Evolutionary conservation across 768 basidiomycete genomes (phyloP).

Genomic region (Tylopilus plumbeoviolaceoides): DNA sequence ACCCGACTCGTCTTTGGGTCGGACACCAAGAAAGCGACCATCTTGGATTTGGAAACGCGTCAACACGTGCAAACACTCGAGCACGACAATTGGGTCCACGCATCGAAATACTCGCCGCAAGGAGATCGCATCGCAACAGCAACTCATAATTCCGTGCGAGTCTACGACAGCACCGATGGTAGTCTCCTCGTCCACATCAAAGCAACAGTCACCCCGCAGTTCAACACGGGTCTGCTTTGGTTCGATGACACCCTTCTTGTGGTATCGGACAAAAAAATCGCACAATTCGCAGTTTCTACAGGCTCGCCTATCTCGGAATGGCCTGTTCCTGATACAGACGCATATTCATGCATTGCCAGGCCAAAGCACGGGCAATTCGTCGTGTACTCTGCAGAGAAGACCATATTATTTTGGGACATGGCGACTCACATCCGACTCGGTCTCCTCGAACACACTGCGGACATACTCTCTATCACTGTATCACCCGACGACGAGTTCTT

Average conservation of each 20-base stretch:
- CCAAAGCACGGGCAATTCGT: neutral
- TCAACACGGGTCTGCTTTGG: slow-evolving; percentile 1
- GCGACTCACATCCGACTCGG: neutral
- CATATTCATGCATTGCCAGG: neutral
- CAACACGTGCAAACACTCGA: neutral
- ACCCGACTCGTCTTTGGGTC: too few relatives aligned
- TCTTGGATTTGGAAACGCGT: neutral
- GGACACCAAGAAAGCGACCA: neutral
- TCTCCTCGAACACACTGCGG: neutral
- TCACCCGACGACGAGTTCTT: neutral
- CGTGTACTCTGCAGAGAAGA: neutral
- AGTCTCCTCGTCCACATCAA: neutral
- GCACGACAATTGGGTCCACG: neutral
- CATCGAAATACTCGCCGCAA: neutral
- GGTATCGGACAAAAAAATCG: neutral
- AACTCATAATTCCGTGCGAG: neutral
- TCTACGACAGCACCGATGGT: neutral
- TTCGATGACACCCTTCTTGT: neutral
- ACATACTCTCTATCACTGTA: neutral
- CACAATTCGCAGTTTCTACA: neutral
- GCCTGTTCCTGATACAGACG: neutral
- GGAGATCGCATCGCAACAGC: neutral
- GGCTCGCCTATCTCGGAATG: neutral
- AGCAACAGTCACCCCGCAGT: neutral
- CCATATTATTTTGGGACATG: neutral